Evolutionary conservation across 768 basidiomycete species (phyloP), one percentile per base, ranked within the genome.

Genomic region (Sarcodon sp.): DNA sequence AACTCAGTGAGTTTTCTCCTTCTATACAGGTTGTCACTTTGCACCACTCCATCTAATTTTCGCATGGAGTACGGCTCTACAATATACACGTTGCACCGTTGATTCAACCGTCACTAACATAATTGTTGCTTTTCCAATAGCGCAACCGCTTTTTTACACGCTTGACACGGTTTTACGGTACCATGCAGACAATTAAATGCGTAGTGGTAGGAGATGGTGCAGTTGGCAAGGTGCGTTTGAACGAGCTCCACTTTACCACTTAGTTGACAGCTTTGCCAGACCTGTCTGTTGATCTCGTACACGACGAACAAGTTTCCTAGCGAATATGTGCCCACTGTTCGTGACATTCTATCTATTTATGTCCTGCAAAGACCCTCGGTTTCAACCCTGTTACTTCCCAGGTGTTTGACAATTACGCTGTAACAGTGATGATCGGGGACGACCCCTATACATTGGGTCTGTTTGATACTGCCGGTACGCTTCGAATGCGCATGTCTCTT

Each of bases 361-460:
- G 49, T 48, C 33, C 45, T 41, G 37, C 37, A 44, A 45, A 16
- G n/a, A 35, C 8, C 15, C 27, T 15, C 11, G 39, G 27, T 41
- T 41, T 27, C 39, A 27, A 41, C 15, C 11, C 39, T 7, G 13
- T 27, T 45, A 16, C 31, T 47, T 51, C 47, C 13, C 67, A 89
- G 87, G 85, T 91, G 51, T 92, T 92, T 66, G 89, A 94, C 68
- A 94, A 94, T 68, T 93, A 93, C 69, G 96, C 96, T 52, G 96
- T 98, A 53, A 98, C 94, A n/a, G 96, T 99, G 50, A 98, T 99
- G 96, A 98, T 99, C 69, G 94, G 94, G 47, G 96, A 98, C 60
- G 94, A 98, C 68, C 94, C 96, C 47, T 98, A 98, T 66, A 98
- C 96, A 54, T 70, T 99, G 61, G 96, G 96, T 49, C 67, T 99